phyloP scores from a whole-genome alignment of 805 yeast genomes.

The Cyberlindnera euphorbiae region DNA sequence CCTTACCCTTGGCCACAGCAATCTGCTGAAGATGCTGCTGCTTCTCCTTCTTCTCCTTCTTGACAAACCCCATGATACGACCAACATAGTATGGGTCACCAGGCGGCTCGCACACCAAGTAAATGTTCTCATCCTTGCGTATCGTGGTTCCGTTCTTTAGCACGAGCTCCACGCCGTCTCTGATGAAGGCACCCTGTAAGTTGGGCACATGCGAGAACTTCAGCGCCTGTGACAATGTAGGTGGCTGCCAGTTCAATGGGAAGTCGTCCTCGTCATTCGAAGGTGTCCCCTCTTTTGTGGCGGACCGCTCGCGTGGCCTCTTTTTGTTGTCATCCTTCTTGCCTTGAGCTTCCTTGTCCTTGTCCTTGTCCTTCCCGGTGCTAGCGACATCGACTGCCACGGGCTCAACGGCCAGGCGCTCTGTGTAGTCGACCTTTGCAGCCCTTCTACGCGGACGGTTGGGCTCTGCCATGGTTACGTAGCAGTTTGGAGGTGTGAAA shows the following conservation, averaged over 20 bases:
- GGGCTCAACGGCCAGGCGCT: conserved; percentile 3
- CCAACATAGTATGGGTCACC: conserved; percentile 94
- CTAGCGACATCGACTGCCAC: no score
- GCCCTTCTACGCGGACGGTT: conserved; percentile 17
- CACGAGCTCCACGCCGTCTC: conserved; percentile 18
- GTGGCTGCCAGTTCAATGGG: conserved; percentile 25
- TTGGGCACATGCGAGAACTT: conserved; percentile 34
- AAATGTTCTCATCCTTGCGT: conserved; percentile 53
- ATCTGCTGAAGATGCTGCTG: background rate
- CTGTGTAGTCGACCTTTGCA: conserved; percentile 23
- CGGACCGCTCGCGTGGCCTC: conserved; percentile 6
- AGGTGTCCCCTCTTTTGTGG: conserved; percentile 11
- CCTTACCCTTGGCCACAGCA: conserved; percentile 19
- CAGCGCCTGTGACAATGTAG: conserved; percentile 3
- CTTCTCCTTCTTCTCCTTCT: conserved; percentile 27
- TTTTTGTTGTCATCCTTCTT: conserved; percentile 8
- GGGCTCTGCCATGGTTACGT: conserved; percentile 1
- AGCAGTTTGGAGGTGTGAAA: background rate
- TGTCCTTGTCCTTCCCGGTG: background rate
- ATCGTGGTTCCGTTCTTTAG: conserved; percentile 21
- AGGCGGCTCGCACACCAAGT: conserved; percentile 86
- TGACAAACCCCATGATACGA: conserved; percentile 67
- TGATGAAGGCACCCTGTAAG: conserved; percentile 34
- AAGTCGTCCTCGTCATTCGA: conserved; percentile 12
- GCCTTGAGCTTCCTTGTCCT: conserved; percentile 2